Conservation (phyloP, 345 rosid genomes). For the Salix suchowensis region DNA sequence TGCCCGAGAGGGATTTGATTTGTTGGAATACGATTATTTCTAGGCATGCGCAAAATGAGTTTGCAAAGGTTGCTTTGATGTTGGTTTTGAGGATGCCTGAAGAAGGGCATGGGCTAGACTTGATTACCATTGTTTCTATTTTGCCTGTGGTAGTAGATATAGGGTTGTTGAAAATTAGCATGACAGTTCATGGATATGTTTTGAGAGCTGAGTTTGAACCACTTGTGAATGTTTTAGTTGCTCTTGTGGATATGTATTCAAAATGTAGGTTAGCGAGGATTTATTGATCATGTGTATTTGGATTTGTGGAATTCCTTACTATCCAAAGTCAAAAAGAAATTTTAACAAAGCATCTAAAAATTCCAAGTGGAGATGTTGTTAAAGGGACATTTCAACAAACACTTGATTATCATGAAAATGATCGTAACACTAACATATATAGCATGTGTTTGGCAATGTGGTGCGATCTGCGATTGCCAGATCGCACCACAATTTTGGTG, state of each 20-base stretch:
- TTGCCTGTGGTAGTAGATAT: conserved; percentile 16
- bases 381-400: too few species aligned
- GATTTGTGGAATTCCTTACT: background rate
- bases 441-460: too few species aligned
- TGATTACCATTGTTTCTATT: conserved; percentile 16
- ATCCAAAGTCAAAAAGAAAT: too few species aligned
- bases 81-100: conserved; percentile 54
- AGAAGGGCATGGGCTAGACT: conserved; percentile 33
- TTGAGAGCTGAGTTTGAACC: conserved; percentile 17
- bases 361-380: too few species aligned
- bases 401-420: background rate
- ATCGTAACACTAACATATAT: background rate
- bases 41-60: conserved; percentile 69
- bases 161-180: conserved; percentile 12
- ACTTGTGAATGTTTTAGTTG: conserved; percentile 14
- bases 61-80: conserved; percentile 48
- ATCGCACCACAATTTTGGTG: too few species aligned
- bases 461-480: too few species aligned
- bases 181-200: conserved; percentile 22
- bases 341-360: too few species aligned
- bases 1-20: conserved; percentile 80
- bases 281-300: background rate
- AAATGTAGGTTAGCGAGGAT: conserved; percentile 11
- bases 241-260: conserved; percentile 31
- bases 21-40: conserved; percentile 80